Percentiles rank a stretch among this genome's conserved stretches.
Conservation (phyloP, 1,284 basidiomycete species). For the Agaricales sp. region DNA sequence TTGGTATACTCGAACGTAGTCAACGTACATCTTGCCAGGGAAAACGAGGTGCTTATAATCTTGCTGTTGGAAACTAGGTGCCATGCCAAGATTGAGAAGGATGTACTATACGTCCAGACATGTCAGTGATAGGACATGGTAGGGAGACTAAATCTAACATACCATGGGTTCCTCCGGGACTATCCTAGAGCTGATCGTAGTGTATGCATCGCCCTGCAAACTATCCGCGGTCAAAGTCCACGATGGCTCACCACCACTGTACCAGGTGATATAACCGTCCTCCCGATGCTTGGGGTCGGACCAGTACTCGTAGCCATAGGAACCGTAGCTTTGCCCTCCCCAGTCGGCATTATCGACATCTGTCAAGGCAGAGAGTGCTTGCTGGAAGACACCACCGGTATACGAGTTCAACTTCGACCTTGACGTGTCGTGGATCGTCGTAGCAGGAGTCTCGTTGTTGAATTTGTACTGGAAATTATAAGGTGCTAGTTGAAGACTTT, state of each 20-base stretch:
- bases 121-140: slow-evolving; percentile 4
- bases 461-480: slow-evolving; percentile 65
- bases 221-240: background rate
- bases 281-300: slow-evolving; percentile 49
- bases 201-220: background rate
- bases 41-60: slow-evolving; percentile 60
- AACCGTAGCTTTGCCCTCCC: slow-evolving; percentile 35
- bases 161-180: slow-evolving; percentile 28
- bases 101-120: slow-evolving; percentile 39
- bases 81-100: slow-evolving; percentile 66
- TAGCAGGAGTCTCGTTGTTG: slow-evolving; percentile 38
- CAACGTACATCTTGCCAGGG: slow-evolving; percentile 62
- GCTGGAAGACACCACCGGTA: slow-evolving; percentile 70
- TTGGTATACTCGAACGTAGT: slow-evolving; percentile 75
- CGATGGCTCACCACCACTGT: slow-evolving; percentile 33
- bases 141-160: slow-evolving; percentile 16
- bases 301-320: slow-evolving; percentile 71
- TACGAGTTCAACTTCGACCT: slow-evolving; percentile 59
- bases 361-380: slow-evolving; percentile 63
- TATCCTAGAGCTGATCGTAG: background rate
- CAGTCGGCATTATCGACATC: slow-evolving; percentile 47
- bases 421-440: slow-evolving; percentile 42
- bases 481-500: slow-evolving; percentile 74
- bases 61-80: slow-evolving; percentile 56
- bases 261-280: slow-evolving; percentile 71